A percentile compares a stretch with the other conserved stretches of the same genome.
These are phyloP conservation scores for Ambrosia trifida DNA, from an alignment of 129 eudicot genomes.

Conservation along the genomic window DNA sequence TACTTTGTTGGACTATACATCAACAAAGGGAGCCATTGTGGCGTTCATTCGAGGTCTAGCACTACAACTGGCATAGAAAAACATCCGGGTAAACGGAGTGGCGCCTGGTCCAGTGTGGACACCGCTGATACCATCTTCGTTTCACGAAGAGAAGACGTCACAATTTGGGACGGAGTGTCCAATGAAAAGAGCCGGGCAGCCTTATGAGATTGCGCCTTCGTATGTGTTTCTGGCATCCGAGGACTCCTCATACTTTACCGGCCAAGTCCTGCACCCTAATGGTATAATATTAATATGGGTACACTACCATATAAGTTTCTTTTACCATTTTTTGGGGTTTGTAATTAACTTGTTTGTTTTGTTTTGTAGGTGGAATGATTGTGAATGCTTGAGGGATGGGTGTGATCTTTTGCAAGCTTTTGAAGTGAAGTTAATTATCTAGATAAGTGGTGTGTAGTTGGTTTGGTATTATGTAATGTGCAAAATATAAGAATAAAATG, in stretches of 20 bases:
- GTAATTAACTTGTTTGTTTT: not conserved
- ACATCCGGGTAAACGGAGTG: conserved; percentile 83
- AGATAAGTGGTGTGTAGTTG: not conserved
- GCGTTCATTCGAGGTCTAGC: conserved; percentile 77
- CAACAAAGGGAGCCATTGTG: conserved; percentile 78
- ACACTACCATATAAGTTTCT: not conserved
- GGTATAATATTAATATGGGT: conserved; percentile 36
- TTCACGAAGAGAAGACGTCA: conserved; percentile 49
- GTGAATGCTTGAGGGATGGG: conserved; percentile 41
- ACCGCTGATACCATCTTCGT: conserved; percentile 79
- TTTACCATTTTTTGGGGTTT: not conserved
- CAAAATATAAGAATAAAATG: not conserved
- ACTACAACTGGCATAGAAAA: conserved; percentile 60
- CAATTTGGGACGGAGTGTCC: conserved; percentile 71
- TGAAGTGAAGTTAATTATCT: not conserved
- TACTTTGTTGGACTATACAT: conserved; percentile 10
- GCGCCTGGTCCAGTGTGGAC: conserved; percentile 98
- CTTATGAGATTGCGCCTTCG: conserved; percentile 66
- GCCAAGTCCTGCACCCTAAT: conserved; percentile 89
- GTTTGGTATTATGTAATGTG: not conserved
- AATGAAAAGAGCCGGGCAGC: conserved; percentile 86
- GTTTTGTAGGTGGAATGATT: conserved; percentile 52
- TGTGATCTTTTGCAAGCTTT: not conserved
- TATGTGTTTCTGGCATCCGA: conserved; percentile 76
- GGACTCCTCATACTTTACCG: conserved; percentile 75